Evolutionary conservation across 768 basidiomycete species (phyloP).

Genomic region (Agrocybe praecox): DNA sequence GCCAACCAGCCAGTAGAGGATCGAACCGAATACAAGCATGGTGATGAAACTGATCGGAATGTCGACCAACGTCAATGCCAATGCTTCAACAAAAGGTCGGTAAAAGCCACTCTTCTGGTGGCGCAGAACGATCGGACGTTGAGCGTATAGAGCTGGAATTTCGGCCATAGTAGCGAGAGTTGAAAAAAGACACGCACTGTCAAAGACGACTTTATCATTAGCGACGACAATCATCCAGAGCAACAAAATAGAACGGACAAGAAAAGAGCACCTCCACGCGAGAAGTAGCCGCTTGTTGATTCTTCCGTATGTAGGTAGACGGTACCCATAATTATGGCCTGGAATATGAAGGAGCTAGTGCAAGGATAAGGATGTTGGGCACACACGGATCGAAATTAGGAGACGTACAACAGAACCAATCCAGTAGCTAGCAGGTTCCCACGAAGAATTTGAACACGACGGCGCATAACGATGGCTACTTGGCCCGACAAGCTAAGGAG

Average conservation of each 20-base stretch:
- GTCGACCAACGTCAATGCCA: slow-evolving; percentile 64
- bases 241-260: slow-evolving; percentile 45
- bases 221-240: not conserved
- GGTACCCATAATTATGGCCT: slow-evolving; percentile 57
- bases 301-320: slow-evolving; percentile 62
- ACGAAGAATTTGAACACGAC: slow-evolving; percentile 45
- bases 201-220: slow-evolving; percentile 6
- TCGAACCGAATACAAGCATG: slow-evolving; percentile 40
- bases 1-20: slow-evolving; percentile 65
- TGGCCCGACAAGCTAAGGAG: slow-evolving; percentile 47
- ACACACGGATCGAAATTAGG: not conserved
- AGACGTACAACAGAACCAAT: slow-evolving; percentile 34
- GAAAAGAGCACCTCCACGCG: slow-evolving; percentile 79
- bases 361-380: not conserved
- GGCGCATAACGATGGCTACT: slow-evolving; percentile 43
- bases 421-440: slow-evolving; percentile 40
- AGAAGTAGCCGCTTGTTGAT: slow-evolving; percentile 65
- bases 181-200: slow-evolving; percentile 58
- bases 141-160: slow-evolving; percentile 59
- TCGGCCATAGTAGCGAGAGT: slow-evolving; percentile 65
- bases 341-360: slow-evolving; percentile 53
- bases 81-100: slow-evolving; percentile 35
- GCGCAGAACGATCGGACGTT: slow-evolving; percentile 61
- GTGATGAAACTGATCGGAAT: slow-evolving; percentile 54
- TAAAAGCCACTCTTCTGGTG: slow-evolving; percentile 66